Evolutionary conservation across 2,329 filamentous ascomycete genomes (phyloP), one percentile per base, ranked within the genome.

Genomic region (Diaporthe aspalathi): DNA sequence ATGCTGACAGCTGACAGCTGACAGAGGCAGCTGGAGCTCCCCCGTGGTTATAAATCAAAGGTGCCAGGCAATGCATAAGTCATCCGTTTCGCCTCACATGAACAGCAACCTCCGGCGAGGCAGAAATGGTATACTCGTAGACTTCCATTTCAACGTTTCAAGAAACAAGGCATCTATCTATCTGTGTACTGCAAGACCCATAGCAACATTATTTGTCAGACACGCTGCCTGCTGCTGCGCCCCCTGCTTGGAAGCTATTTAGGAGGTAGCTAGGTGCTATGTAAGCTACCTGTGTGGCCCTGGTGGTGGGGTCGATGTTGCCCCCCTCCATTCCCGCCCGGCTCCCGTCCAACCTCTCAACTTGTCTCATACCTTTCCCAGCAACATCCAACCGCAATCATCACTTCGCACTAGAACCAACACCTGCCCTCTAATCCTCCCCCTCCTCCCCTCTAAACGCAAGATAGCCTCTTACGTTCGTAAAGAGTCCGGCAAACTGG

Each of bases 401-500:
- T n/a, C 43, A 60, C 43, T 32, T n/a, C 43, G 20, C 43, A 47
- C 6, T 47, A 67, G 54, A 43, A 50, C n/a, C 49, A 72, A 68
- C 47, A 67, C 50, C 53, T 32, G 29, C n/a, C 43, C 27, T 45
- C 27, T 40, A 7, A 63, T 24, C 29, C 29, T 62, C 52, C 54
- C 49, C 47, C 54, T 27, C 38, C 52, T 53, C 9, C 29, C 52
- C 65, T n/a, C n/a, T n/a, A n/a, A 38, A 60, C 40, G 45, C 47
- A 66, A 71, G 69, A 71, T 71, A 69, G 38, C 14, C 49, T 45
- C 70, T 68, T 52, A 6, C 38, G 67, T 6, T 50, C 60, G 67
- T 60, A 40, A 68, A 27, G 50, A 67, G 45, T 52, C 76, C 78
- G 83, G 81, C 84, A 88, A 88, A 82, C 87, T 88, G 88, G 89